These are phyloP conservation scores for Echria macrotheca DNA, from an alignment of 495 filamentous ascomycete genomes.

Conservation along the genomic window DNA sequence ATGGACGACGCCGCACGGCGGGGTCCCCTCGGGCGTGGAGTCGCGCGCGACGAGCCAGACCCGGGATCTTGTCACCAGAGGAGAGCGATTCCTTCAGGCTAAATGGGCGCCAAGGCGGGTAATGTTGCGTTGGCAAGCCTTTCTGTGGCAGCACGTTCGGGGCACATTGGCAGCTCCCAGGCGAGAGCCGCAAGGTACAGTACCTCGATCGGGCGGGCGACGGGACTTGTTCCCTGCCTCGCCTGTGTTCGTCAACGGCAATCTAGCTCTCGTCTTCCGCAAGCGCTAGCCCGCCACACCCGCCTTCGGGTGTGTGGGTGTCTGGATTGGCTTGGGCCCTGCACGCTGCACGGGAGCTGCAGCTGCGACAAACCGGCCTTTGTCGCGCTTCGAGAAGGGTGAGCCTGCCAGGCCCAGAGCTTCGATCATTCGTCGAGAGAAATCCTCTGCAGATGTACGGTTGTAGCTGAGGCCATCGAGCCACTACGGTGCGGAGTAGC, in stretches of 20 bases:
- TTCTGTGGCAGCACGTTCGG: no score
- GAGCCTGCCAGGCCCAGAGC: no score
- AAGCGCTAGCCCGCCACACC: slow-evolving; percentile 1
- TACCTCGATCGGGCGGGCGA: no score
- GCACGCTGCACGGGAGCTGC: slow-evolving; percentile 1
- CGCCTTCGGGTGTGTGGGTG: background rate
- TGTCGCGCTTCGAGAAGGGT: no score
- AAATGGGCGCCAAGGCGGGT: slow-evolving; percentile 6
- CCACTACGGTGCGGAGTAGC: no score
- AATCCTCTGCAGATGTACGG: no score
- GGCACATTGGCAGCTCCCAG: no score
- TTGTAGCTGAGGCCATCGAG: no score
- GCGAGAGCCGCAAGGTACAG: slow-evolving; percentile 7
- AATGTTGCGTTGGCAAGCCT: slow-evolving; percentile 2
- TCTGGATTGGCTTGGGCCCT: background rate
- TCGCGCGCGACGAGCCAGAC: background rate
- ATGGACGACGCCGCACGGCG: background rate
- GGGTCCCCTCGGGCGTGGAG: background rate
- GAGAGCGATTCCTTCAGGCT: background rate
- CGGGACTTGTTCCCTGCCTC: no score
- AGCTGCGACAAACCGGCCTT: background rate
- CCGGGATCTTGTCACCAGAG: background rate
- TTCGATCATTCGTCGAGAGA: no score
- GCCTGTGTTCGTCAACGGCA: slow-evolving; percentile 1
- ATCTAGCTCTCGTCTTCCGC: slow-evolving; percentile 1